Base-by-base conservation (phyloP, 73 alveolate genomes). In the Uronychia setigera region DNA sequence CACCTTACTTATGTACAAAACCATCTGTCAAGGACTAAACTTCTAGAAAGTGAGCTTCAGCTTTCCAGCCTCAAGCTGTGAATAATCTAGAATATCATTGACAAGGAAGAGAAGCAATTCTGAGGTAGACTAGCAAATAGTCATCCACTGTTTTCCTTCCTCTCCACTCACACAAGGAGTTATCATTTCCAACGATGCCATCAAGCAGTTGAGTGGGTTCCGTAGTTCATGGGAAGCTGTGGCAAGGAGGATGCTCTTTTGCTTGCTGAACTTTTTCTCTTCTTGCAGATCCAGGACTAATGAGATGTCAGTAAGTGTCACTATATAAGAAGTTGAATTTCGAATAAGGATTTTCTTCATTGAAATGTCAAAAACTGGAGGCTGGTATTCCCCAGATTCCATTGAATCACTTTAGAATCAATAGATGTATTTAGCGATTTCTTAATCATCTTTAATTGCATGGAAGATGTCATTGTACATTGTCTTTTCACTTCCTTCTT, bases 221-320 rank as follows among this genome's bases (percentile, higher is more conserved):
- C 79, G 5, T 14, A 67, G 32, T 26, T 67, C 79, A 67, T 67
- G 79, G 32, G 79, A 67, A 13, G 79, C 32, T 67, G 79, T 28
- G 5, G 79, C 79, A 1, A 67, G 32, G 13, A 67, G 29, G 13
- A 67, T 30, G 26, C 79, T 67, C 79, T 67, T 67, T 67, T 26
- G 30, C 26, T 67, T 67, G 79, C 67, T 46, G 67, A 46, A 46
- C 19, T 5, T 11, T 19, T 46, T 46, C 67, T 5, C 67, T 5
- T 46, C 67, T 11, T 46, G 67, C 5, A 46, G 67, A 19, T 46
- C 67, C 5, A 46, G 5, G n/a, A 46, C 5, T 5, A 46, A 19
- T 11, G 67, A 46, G 67, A 46, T 46, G 67, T 46, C 67, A 5
- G n/a, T 46, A 19, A 5, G 19, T 11, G 67, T 11, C 5, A 46